Evolutionary conservation across 2,329 filamentous ascomycete genomes (phyloP), one percentile per base, ranked within the genome.

Genomic region (Hypocreales sp.): DNA sequence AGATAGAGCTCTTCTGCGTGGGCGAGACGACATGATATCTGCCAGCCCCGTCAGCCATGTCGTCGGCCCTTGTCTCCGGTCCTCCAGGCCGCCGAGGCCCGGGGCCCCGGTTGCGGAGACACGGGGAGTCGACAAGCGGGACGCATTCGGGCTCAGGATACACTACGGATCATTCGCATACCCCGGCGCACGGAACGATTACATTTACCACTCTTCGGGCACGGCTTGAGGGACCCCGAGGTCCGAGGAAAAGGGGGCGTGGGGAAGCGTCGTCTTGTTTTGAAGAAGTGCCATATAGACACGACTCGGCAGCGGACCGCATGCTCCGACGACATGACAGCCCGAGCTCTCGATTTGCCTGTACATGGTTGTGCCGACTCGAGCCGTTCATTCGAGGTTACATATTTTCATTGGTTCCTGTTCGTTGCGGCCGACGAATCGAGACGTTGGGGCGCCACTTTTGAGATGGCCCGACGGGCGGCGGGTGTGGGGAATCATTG

Each of bases 1-100:
- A 93, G 61, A 92, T 93, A 51, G 81, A 92, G 50, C 69, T 90
- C 34, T 87, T 79, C 57, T 87, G 81, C 54, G 61, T 76, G 38
- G 60, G 70, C 46, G 64, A 64, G 34, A 56, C 46, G 27, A 41
- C 44, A 25, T 40, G 37, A 31, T 41, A 31, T 5, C 19, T 9
- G 15, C 15, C 16, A n/a, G n/a, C n/a, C n/a, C n/a, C n/a, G n/a
- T n/a, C n/a, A n/a, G n/a, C n/a, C n/a, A n/a, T n/a, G n/a, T n/a
- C n/a, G n/a, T n/a, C n/a, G n/a, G n/a, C n/a, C n/a, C n/a, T n/a
- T n/a, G n/a, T n/a, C n/a, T n/a, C n/a, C n/a, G n/a, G n/a, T n/a
- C n/a, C n/a, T n/a, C n/a, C n/a, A n/a, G n/a, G n/a, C n/a, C n/a
- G n/a, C n/a, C n/a, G n/a, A n/a, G n/a, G n/a, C n/a, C n/a, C n/a